A percentile compares a stretch with the other conserved stretches of the same genome.
These are phyloP conservation scores for Sarcodon sp. DNA, from an alignment of 768 basidiomycete species.

Conservation along the genomic window DNA sequence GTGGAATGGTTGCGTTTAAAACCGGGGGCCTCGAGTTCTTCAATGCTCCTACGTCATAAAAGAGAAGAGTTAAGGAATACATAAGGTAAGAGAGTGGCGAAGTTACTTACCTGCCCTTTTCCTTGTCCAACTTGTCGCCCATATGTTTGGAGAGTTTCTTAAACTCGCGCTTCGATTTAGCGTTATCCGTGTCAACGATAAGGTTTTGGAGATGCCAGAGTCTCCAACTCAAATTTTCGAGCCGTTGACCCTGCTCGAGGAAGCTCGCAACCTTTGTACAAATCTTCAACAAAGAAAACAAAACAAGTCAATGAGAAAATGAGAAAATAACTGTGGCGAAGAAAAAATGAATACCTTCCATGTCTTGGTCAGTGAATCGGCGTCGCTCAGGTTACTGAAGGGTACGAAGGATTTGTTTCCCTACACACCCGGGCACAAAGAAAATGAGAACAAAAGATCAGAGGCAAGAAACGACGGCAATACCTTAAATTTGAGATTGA, in stretches of 20 bases:
- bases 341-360: constrained; percentile 54
- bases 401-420: constrained; percentile 94
- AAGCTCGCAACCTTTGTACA: constrained; percentile 86
- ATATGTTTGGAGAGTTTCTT: constrained; percentile 80
- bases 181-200: constrained; percentile 86
- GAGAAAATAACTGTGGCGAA: constrained; percentile 5
- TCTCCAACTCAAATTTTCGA: constrained; percentile 88
- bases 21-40: constrained; percentile 74
- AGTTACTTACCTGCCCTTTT: constrained; percentile 69
- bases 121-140: constrained; percentile 88
- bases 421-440: constrained; percentile 19
- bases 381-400: constrained; percentile 79
- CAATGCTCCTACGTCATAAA: constrained; percentile 48
- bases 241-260: constrained; percentile 83
- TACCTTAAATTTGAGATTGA: constrained; percentile 82
- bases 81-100: constrained; percentile 1
- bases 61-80: not conserved
- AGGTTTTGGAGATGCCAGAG: constrained; percentile 88
- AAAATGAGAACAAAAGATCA: constrained; percentile 9
- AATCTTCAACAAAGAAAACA: constrained; percentile 31
- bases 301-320: not conserved
- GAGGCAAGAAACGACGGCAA: constrained; percentile 9
- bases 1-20: constrained; percentile 71
- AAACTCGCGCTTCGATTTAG: constrained; percentile 81
- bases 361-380: constrained; percentile 77